Conservation (phyloP, 73 alveolate species). For the Tetrahymena borealis region DNA sequence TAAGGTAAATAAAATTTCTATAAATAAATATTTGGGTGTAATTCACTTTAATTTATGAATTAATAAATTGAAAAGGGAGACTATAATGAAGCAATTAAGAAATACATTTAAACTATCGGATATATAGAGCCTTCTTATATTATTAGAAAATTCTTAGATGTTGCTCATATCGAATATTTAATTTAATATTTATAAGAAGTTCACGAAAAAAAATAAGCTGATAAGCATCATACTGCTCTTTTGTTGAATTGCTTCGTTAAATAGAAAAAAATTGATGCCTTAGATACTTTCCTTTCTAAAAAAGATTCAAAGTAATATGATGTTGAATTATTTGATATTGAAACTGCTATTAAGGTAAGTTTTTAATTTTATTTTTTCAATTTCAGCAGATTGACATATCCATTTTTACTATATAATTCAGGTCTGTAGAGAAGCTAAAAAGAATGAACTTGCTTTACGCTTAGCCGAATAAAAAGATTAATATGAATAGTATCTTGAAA, state of each 20-base stretch:
- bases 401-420: not conserved
- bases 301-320: slow-evolving; percentile 58
- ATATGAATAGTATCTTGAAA: slow-evolving; percentile 56
- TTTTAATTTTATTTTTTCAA: too few species aligned
- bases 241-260: slow-evolving; percentile 84
- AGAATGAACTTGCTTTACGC: slow-evolving; percentile 63
- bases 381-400: not conserved
- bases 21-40: too few species aligned
- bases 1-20: not conserved
- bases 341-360: slow-evolving; percentile 94
- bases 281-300: slow-evolving; percentile 47
- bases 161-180: slow-evolving; percentile 62
- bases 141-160: slow-evolving; percentile 74
- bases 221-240: slow-evolving; percentile 86
- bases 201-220: slow-evolving; percentile 45
- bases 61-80: slow-evolving; percentile 23
- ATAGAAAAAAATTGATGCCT: slow-evolving; percentile 59
- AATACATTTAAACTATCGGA: slow-evolving; percentile 75
- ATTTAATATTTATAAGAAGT: slow-evolving; percentile 72
- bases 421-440: slow-evolving; percentile 59
- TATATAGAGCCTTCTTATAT: slow-evolving; percentile 81
- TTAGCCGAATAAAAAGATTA: slow-evolving; percentile 62
- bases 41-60: not conserved
- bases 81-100: slow-evolving; percentile 70
- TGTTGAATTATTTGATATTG: slow-evolving; percentile 82